Percentiles rank a stretch among this genome's conserved stretches.
These are phyloP conservation scores for Cucumis hystrix DNA, from an alignment of 306 rosid species.

Conservation along the genomic window DNA sequence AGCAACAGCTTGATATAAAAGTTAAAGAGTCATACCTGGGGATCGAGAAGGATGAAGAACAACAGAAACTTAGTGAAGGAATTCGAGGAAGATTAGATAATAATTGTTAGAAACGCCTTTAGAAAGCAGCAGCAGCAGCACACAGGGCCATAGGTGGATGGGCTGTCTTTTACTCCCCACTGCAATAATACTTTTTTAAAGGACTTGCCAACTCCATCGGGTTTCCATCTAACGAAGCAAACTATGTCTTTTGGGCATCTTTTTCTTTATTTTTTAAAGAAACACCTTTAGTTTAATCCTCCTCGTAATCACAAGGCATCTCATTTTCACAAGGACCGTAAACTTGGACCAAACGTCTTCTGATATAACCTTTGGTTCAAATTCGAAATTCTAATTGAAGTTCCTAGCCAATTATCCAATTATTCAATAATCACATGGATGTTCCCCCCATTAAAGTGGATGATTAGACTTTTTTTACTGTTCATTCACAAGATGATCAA, in stretches of 20 bases:
- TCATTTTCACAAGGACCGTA: background rate
- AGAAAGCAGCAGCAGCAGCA: constrained; percentile 22
- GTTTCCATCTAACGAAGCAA: constrained; percentile 59
- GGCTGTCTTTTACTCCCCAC: constrained; percentile 24
- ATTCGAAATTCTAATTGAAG: background rate
- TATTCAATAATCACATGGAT: background rate
- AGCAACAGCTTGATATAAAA: background rate
- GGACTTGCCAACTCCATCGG: constrained; percentile 60
- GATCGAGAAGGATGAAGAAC: constrained; percentile 10
- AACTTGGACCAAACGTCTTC: background rate
- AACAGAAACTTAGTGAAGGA: constrained; percentile 20
- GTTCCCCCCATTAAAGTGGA: background rate
- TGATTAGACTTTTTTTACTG: background rate
- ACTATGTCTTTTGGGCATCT: constrained; percentile 26
- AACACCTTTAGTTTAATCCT: constrained; percentile 8
- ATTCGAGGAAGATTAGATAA: constrained; percentile 15
- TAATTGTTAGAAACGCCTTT: constrained; percentile 3
- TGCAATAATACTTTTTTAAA: constrained; percentile 13
- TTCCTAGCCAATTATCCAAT: background rate
- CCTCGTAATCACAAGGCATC: constrained; percentile 18
- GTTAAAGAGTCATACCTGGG: background rate
- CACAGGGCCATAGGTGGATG: constrained; percentile 25
- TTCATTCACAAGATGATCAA: background rate
- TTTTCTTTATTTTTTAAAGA: background rate
- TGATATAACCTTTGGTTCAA: background rate